These are phyloP conservation scores for Rhizophora apiculata DNA, from an alignment of 345 rosid species.

Conservation along the genomic window DNA sequence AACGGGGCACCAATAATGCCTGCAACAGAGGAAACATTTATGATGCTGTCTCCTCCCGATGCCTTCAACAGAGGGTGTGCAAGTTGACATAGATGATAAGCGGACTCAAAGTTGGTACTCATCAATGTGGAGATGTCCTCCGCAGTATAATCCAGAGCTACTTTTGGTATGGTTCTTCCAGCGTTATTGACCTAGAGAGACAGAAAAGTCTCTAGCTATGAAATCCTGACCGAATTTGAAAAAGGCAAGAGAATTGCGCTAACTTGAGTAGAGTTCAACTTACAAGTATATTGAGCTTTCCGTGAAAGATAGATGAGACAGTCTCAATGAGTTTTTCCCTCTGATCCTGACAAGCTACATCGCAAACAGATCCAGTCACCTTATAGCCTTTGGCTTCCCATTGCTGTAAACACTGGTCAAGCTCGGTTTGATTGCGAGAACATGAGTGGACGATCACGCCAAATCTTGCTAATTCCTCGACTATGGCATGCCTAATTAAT, in stretches of 20 bases:
- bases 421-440: constrained; percentile 11
- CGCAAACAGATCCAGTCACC: constrained; percentile 53
- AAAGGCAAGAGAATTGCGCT: too few relatives aligned
- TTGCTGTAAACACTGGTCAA: constrained; percentile 15
- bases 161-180: background rate
- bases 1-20: constrained; percentile 7
- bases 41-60: constrained; percentile 1
- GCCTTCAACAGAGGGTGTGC: background rate
- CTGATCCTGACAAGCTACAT: constrained; percentile 26
- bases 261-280: too few relatives aligned
- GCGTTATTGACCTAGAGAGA: constrained; percentile 17
- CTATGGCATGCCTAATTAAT: background rate
- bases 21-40: constrained; percentile 13
- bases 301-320: constrained; percentile 41
- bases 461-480: background rate
- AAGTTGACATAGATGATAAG: constrained; percentile 18
- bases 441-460: constrained; percentile 18
- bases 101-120: constrained; percentile 24
- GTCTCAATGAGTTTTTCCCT: constrained; percentile 42
- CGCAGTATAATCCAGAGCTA: constrained; percentile 5
- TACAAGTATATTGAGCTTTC: constrained; percentile 54
- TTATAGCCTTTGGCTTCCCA: constrained; percentile 47
- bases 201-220: background rate
- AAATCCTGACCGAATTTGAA: too few relatives aligned
- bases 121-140: constrained; percentile 10